A percentile compares a stretch with the other conserved stretches of the same genome.
Evolutionary conservation across 2,329 filamentous ascomycete species (phyloP).

Genomic region (Curvularia verruculosa): DNA sequence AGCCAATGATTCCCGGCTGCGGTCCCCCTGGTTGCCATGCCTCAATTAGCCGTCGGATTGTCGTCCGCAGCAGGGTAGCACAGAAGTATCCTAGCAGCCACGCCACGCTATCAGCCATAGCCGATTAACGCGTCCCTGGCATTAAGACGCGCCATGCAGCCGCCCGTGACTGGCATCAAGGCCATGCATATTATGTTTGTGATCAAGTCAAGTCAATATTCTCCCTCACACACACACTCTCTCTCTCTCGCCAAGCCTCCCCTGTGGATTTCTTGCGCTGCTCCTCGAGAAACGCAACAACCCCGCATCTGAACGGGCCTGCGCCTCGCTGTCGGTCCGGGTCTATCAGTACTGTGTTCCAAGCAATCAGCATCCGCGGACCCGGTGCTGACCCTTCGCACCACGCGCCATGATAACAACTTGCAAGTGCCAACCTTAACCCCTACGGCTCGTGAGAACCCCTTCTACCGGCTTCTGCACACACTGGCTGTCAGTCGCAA

Average conservation of each 20-base stretch:
- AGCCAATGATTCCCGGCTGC: background rate
- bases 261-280: constrained; percentile 3
- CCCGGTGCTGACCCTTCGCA: constrained; percentile 4
- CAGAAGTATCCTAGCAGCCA: constrained; percentile 1
- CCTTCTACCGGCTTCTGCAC: constrained; percentile 9
- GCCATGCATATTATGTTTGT: background rate
- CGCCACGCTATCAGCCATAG: constrained; percentile 4
- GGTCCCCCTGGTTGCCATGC: background rate
- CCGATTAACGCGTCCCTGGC: constrained; percentile 7
- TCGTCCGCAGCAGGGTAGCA: background rate
- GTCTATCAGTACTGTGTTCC: constrained; percentile 4
- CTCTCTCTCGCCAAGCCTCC: constrained; percentile 3
- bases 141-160: constrained; percentile 8
- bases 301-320: constrained; percentile 4
- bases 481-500: constrained; percentile 8
- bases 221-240: background rate
- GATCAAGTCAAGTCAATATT: background rate
- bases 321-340: constrained; percentile 10
- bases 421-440: constrained; percentile 20
- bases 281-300: constrained; percentile 1
- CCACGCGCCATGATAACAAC: constrained; percentile 10
- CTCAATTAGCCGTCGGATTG: background rate
- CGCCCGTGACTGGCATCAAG: background rate
- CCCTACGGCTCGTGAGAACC: constrained; percentile 3
- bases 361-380: constrained; percentile 9